Evolutionary conservation across 1,139 yeast genomes (phyloP).

Genomic region (Kodamaea plutei): DNA sequence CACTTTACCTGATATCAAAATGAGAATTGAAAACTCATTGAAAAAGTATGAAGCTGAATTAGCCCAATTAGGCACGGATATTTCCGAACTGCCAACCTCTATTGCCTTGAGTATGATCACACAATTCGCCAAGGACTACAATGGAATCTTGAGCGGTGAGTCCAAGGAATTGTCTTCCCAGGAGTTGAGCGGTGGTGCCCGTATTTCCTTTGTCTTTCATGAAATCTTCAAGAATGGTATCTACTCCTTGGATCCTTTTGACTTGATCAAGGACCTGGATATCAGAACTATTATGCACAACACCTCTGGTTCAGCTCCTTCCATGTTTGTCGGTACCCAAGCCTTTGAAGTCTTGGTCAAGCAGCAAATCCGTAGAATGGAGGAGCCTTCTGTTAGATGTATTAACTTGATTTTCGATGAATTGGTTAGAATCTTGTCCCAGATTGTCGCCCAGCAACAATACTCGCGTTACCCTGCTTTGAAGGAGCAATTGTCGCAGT

Average conservation of each 20-base stretch:
- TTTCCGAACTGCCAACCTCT: conserved; percentile 84
- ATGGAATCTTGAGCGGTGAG: conserved; percentile 90
- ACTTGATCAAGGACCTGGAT: conserved; percentile 93
- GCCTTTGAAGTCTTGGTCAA: conserved; percentile 95
- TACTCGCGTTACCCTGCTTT: conserved; percentile 87
- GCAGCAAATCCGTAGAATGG: conserved; percentile 92
- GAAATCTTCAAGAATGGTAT: conserved; percentile 94
- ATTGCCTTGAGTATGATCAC: conserved; percentile 89
- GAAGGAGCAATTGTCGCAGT: conserved; percentile 79
- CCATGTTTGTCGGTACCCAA: conserved; percentile 93
- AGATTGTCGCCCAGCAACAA: conserved; percentile 75
- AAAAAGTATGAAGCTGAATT: conserved; percentile 84
- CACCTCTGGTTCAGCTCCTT: conserved; percentile 97
- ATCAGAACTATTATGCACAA: conserved; percentile 97
- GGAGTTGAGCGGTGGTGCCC: conserved; percentile 95
- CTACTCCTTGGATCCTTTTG: conserved; percentile 91
- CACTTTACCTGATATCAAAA: conserved; percentile 90
- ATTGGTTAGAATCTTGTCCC: conserved; percentile 83
- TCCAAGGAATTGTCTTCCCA: conserved; percentile 80
- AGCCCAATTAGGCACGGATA: conserved; percentile 73
- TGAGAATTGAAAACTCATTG: conserved; percentile 78
- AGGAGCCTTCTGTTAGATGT: conserved; percentile 89
- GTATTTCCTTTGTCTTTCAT: conserved; percentile 95
- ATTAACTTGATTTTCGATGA: conserved; percentile 91
- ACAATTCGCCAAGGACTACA: conserved; percentile 87